A percentile compares a stretch with the other conserved stretches of the same genome.
phyloP scores from a whole-genome alignment of 257 asterid species.

The Salvia hispanica region DNA sequence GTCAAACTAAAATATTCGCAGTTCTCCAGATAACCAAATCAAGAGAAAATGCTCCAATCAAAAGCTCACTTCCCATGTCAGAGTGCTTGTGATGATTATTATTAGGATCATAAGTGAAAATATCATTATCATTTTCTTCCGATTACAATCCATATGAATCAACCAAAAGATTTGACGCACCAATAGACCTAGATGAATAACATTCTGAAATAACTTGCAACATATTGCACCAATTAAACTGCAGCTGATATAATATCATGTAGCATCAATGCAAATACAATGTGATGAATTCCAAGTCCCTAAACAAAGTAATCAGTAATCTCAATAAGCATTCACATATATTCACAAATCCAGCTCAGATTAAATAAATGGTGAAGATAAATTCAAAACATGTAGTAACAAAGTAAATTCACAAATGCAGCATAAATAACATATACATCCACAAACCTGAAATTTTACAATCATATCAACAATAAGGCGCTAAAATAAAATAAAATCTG shows the following conservation, averaged over 20 bases:
- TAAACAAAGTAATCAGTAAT: not conserved
- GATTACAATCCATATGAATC: slow-evolving; percentile 21
- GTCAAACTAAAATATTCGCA: too few relatives aligned
- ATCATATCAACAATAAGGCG: slow-evolving; percentile 28
- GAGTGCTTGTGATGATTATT: not conserved
- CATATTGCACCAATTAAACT: not conserved
- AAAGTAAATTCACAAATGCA: not conserved
- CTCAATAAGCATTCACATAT: not conserved
- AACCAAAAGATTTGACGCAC: slow-evolving; percentile 3
- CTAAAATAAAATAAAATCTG: slow-evolving; percentile 3
- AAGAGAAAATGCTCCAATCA: too few relatives aligned
- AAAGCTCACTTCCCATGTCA: too few relatives aligned
- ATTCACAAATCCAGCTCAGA: not conserved
- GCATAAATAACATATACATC: slow-evolving; percentile 1
- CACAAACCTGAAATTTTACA: not conserved
- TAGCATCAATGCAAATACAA: slow-evolving; percentile 12
- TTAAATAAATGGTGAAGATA: not conserved
- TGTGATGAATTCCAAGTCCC: not conserved
- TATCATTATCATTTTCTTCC: slow-evolving; percentile 16
- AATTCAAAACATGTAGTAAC: not conserved
- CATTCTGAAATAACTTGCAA: not conserved
- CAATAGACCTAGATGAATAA: not conserved
- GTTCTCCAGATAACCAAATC: too few relatives aligned
- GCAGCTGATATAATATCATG: not conserved
- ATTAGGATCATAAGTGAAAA: not conserved